These are phyloP conservation scores for Trametes cubensis DNA, from an alignment of 768 basidiomycete species.

Conservation along the genomic window DNA sequence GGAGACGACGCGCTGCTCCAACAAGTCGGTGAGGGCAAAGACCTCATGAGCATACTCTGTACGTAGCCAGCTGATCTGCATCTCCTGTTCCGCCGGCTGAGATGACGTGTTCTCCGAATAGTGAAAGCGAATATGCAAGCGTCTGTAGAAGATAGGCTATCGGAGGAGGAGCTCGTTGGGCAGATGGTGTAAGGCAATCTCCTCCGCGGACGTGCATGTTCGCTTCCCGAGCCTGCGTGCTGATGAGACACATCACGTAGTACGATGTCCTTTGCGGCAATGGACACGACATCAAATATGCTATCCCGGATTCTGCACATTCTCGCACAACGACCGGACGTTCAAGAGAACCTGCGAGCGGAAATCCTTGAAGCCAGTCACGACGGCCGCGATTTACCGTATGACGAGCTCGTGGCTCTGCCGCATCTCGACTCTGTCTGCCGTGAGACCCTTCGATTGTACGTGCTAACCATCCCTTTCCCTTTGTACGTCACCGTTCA, in stretches of 20 bases:
- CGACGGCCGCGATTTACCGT: conserved; percentile 27
- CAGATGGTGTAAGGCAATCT: conserved; percentile 32
- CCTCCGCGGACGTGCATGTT: neutral
- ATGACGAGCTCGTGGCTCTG: conserved; percentile 40
- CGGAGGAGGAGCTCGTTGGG: conserved; percentile 32
- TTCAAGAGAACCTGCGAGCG: conserved; percentile 20
- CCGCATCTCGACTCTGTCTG: conserved; percentile 43
- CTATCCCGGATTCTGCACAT: conserved; percentile 24
- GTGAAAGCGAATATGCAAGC: conserved; percentile 30
- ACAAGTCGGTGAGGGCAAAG: conserved; percentile 40
- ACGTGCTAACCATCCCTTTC: conserved; percentile 8
- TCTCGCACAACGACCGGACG: conserved; percentile 20
- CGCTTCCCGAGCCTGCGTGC: neutral
- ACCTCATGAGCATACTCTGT: conserved; percentile 48
- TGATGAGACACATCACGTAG: conserved; percentile 3
- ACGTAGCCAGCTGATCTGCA: neutral
- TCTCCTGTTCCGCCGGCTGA: neutral
- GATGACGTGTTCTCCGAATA: neutral
- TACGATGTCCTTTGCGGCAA: conserved; percentile 25
- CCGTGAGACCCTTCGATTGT: conserved; percentile 38
- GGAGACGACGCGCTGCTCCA: conserved; percentile 32
- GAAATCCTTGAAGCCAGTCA: conserved; percentile 22
- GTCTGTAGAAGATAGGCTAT: conserved; percentile 26
- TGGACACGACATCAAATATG: conserved; percentile 29
- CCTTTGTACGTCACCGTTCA: neutral